Percentiles rank a stretch among this genome's conserved stretches.
Conservation (phyloP, 352 stramenopile species). For the Pythium grandisporangium region DNA sequence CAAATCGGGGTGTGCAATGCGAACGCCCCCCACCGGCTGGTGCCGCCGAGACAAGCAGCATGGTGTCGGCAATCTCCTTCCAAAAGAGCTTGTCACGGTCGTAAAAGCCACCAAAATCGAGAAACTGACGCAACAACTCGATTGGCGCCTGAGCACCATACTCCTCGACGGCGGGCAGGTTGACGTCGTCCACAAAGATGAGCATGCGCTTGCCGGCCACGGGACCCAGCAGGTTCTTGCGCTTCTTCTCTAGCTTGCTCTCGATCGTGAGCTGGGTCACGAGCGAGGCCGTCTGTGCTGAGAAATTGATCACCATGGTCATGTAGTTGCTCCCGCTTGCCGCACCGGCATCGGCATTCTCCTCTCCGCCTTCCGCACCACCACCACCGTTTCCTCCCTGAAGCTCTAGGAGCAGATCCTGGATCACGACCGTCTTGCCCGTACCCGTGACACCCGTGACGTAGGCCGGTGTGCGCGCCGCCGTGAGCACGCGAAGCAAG, state of each 20-base stretch:
- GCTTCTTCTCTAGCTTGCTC: constrained; percentile 92
- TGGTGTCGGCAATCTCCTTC: constrained; percentile 93
- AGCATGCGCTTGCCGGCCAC: constrained; percentile 83
- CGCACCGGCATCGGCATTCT: background rate
- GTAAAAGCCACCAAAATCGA: constrained; percentile 95
- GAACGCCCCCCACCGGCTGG: constrained; percentile 83
- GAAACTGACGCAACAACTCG: constrained; percentile 91
- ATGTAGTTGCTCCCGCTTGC: constrained; percentile 37
- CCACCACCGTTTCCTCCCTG: constrained; percentile 7
- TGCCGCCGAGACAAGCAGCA: constrained; percentile 86
- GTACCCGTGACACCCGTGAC: constrained; percentile 72
- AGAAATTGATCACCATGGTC: constrained; percentile 88
- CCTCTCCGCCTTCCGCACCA: constrained; percentile 3
- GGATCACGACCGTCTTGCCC: constrained; percentile 68
- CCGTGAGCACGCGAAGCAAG: constrained; percentile 20
- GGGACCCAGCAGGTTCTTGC: constrained; percentile 90
- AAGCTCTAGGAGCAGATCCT: constrained; percentile 39
- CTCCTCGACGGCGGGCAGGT: constrained; percentile 90
- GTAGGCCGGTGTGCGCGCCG: constrained; percentile 50
- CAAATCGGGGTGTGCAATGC: constrained; percentile 88
- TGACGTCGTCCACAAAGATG: constrained; percentile 95
- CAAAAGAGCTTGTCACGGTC: constrained; percentile 96
- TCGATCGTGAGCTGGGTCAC: constrained; percentile 89
- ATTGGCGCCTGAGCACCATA: constrained; percentile 93
- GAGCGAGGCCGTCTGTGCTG: constrained; percentile 83